These are phyloP conservation scores for Pseudoturritis turrita DNA, from an alignment of 345 rosid species.

Conservation along the genomic window DNA sequence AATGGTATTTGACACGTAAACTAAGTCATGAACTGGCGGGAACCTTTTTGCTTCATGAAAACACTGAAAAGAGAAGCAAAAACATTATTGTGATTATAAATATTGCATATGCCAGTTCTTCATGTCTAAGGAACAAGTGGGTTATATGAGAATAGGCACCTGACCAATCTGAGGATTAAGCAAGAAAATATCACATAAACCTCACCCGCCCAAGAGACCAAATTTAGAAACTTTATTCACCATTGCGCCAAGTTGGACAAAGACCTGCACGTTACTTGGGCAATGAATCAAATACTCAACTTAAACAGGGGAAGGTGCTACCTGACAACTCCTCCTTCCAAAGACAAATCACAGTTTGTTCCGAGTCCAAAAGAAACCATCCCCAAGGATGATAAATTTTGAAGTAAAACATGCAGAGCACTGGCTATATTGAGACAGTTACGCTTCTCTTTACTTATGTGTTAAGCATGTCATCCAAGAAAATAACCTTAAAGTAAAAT, in stretches of 20 bases:
- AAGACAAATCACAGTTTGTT: constrained; percentile 22
- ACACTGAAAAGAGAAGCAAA: background rate
- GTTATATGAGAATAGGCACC: constrained; percentile 42
- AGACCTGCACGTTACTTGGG: constrained; percentile 42
- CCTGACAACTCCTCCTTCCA: constrained; percentile 51
- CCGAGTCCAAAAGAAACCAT: constrained; percentile 24
- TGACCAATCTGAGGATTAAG: constrained; percentile 75
- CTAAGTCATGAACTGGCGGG: constrained; percentile 1
- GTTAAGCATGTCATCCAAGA: constrained; percentile 49
- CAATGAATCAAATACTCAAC: constrained; percentile 18
- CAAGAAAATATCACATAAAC: constrained; percentile 63
- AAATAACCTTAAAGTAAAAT: constrained; percentile 45
- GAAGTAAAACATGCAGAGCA: constrained; percentile 48
- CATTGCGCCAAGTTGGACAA: constrained; percentile 53
- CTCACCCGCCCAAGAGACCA: constrained; percentile 72
- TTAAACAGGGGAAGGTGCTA: constrained; percentile 27
- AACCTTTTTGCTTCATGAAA: background rate
- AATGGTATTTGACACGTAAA: background rate
- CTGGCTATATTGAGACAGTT: constrained; percentile 58
- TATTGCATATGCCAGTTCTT: background rate
- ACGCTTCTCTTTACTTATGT: constrained; percentile 49
- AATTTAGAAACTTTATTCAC: constrained; percentile 62
- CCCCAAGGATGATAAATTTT: constrained; percentile 37
- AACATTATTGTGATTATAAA: background rate
- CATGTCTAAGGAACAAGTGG: constrained; percentile 2